These are phyloP conservation scores for Corynascus novoguineensis DNA, from an alignment of 495 filamentous ascomycete species.

Conservation along the genomic window DNA sequence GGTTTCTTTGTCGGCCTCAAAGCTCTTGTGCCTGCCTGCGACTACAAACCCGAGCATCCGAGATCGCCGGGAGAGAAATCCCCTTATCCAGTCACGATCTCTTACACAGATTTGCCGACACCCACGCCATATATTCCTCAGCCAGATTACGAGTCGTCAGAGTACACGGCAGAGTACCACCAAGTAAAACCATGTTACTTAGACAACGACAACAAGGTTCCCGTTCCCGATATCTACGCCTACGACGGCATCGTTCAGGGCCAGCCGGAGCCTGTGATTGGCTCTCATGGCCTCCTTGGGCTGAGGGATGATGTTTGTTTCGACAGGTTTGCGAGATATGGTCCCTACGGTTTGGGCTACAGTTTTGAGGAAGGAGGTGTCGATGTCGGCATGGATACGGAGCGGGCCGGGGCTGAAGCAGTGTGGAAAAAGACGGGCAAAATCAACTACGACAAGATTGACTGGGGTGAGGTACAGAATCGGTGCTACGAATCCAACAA, in stretches of 20 bases:
- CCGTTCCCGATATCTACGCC: constrained; percentile 59
- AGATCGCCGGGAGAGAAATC: constrained; percentile 33
- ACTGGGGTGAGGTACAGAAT: constrained; percentile 72
- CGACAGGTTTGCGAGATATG: constrained; percentile 83
- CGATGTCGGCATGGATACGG: constrained; percentile 70
- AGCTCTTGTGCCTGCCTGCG: constrained; percentile 54
- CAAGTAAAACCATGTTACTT: constrained; percentile 70
- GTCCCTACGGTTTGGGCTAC: constrained; percentile 88
- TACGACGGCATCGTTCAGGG: constrained; percentile 70
- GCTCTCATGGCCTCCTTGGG: constrained; percentile 71
- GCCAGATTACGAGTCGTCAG: constrained; percentile 56
- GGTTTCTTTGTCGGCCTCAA: constrained; percentile 77
- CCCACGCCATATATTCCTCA: constrained; percentile 64
- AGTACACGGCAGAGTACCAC: constrained; percentile 55
- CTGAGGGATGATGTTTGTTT: constrained; percentile 84
- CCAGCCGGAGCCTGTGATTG: constrained; percentile 75
- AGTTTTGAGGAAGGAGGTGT: constrained; percentile 65
- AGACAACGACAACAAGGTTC: constrained; percentile 54
- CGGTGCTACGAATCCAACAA: constrained; percentile 63
- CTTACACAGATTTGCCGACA: constrained; percentile 39
- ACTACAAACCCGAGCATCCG: constrained; percentile 74
- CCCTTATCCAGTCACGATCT: constrained; percentile 25
- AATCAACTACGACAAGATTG: constrained; percentile 66
- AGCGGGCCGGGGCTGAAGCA: constrained; percentile 60
- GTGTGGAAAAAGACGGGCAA: constrained; percentile 66